Evolutionary conservation across 2,329 filamentous ascomycete species (phyloP), one percentile per base, ranked within the genome.

Genomic region (Arthrobotrys conoides): DNA sequence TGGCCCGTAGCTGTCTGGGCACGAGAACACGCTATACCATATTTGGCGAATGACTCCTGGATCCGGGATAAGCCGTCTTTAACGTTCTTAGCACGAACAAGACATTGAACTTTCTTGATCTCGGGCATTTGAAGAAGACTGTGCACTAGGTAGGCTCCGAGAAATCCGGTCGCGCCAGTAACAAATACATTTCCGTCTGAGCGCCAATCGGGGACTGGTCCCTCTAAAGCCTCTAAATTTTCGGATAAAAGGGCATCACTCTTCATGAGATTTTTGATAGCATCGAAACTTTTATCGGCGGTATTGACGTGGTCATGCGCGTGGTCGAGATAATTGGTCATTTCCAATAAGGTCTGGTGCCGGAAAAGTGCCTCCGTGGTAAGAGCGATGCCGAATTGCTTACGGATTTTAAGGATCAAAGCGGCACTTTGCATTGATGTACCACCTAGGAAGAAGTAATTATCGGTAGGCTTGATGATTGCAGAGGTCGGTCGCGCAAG

Each of bases 41-140:
- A 66, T 51, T 49, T 66, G 1, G 27, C 14, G 46, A 66, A 66
- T 27, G 63, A 24, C 18, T 14, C 38, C 18, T 8, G 22, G 27
- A 66, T 22, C 12, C 63, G 63, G n/a, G 63, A 66, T 27, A 66
- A n/a, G 16, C 63, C 63, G 18, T 66, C 44, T 6, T 18, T 24
- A 18, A 22, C 9, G n/a, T 51, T 16, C 18, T 66, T 66, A 16
- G 63, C 63, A 12, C 63, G 63, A 12, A 66, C 44, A 8, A 66
- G 41, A 22, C 63, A 66, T 20, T 49, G 63, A 16, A 66, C n/a
- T 27, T 20, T 66, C 63, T 48, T 66, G 16, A 24, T 24, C 14
- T 66, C 44, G 2, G 63, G 63, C 63, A 66, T 66, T 66, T 66
- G 63, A 24, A 66, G 44, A 33, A 66, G 63, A 16, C 44, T 44